These are phyloP conservation scores for Boletellus ananiceps DNA, from an alignment of 768 basidiomycete genomes.

Conservation along the genomic window DNA sequence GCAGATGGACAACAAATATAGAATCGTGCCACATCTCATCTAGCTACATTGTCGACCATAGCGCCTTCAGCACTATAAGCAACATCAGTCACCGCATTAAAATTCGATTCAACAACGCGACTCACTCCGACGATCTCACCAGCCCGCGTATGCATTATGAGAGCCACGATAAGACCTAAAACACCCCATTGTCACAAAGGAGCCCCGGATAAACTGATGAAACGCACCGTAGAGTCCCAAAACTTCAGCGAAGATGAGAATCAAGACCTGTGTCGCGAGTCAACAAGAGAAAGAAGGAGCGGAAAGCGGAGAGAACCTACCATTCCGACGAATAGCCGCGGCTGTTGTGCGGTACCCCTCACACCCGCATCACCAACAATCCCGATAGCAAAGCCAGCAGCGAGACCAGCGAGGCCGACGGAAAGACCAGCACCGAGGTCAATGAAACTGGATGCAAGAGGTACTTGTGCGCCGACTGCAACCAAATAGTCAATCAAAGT, in stretches of 20 bases:
- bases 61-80: constrained; percentile 22
- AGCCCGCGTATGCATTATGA: constrained; percentile 89
- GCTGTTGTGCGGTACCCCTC: constrained; percentile 95
- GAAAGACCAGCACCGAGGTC: constrained; percentile 92
- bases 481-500: neutral
- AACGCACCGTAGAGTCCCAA: constrained; percentile 79
- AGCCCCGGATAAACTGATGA: neutral
- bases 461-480: constrained; percentile 69
- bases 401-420: constrained; percentile 90
- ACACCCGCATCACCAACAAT: constrained; percentile 99
- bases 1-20: constrained; percentile 10
- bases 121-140: constrained; percentile 21
- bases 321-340: constrained; percentile 92
- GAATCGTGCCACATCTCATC: constrained; percentile 1
- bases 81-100: neutral
- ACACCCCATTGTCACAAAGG: neutral
- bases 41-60: constrained; percentile 5
- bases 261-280: constrained; percentile 63
- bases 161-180: constrained; percentile 81
- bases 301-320: constrained; percentile 34
- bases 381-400: constrained; percentile 96
- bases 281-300: neutral
- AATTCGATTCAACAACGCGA: neutral
- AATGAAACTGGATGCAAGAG: constrained; percentile 89
- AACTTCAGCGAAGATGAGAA: constrained; percentile 97